A percentile compares a stretch with the other conserved stretches of the same genome.
Evolutionary conservation across 257 asterid genomes (phyloP).

Genomic region (Jacaranda copaia): DNA sequence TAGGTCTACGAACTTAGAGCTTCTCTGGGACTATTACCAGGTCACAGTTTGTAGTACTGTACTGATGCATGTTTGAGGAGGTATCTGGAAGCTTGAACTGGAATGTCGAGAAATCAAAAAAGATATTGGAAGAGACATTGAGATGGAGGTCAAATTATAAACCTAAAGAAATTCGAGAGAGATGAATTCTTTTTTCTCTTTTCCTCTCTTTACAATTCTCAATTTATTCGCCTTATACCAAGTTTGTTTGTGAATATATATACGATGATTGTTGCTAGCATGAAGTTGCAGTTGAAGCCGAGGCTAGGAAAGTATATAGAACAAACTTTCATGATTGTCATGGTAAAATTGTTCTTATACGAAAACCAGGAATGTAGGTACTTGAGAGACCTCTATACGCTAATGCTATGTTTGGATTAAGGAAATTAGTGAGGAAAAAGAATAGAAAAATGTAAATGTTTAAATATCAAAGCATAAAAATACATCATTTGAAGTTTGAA

Average conservation of each 20-base stretch:
- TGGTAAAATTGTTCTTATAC: conserved; percentile 87
- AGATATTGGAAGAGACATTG: conserved; percentile 90
- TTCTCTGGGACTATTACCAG: conserved; percentile 78
- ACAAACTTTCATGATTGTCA: conserved; percentile 86
- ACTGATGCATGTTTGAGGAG: conserved; percentile 83
- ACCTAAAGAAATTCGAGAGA: conserved; percentile 88
- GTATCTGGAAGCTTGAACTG: conserved; percentile 88
- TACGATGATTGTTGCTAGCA: conserved; percentile 49
- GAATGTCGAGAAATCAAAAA: conserved; percentile 85
- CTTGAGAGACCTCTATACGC: conserved; percentile 6
- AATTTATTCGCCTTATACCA: background rate
- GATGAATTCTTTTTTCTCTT: background rate
- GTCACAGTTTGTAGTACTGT: conserved; percentile 68
- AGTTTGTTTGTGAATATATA: background rate
- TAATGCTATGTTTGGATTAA: too few species aligned
- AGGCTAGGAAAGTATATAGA: conserved; percentile 83
- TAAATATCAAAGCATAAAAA: too few species aligned
- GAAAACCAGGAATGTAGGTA: conserved; percentile 94
- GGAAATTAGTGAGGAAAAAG: too few species aligned
- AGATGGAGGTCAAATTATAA: conserved; percentile 84
- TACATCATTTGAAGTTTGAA: too few species aligned
- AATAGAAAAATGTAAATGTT: too few species aligned
- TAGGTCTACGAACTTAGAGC: conserved; percentile 82
- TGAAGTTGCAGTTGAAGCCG: conserved; percentile 87
- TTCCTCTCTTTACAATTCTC: background rate